A percentile compares a stretch with the other conserved stretches of the same genome.
Conservation (phyloP, 2,329 filamentous ascomycete genomes). For the Trichothecium roseum region DNA sequence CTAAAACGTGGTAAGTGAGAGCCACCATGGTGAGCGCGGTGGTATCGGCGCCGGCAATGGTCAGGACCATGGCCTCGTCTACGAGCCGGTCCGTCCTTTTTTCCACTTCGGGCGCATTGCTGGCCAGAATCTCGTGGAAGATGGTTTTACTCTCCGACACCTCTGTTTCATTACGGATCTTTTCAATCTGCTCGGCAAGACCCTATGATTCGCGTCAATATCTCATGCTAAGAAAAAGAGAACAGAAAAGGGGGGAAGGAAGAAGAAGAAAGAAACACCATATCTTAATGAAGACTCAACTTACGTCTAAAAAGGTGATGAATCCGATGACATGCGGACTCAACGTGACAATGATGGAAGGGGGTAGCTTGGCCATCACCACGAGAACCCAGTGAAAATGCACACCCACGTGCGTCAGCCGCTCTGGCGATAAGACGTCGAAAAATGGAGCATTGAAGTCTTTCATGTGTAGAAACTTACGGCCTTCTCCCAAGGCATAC, state of each 20-base stretch:
- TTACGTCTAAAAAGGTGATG: conserved; percentile 4
- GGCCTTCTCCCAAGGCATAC: conserved; percentile 11
- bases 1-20: conserved; percentile 24
- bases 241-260: neutral
- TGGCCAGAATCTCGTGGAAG: conserved; percentile 18
- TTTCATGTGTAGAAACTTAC: conserved; percentile 16
- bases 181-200: conserved; percentile 4
- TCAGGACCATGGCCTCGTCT: conserved; percentile 20
- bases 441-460: conserved; percentile 18
- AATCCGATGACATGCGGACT: conserved; percentile 6
- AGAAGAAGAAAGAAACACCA: neutral
- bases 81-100: conserved; percentile 19
- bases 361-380: conserved; percentile 10
- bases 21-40: conserved; percentile 21
- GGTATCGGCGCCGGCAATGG: conserved; percentile 27
- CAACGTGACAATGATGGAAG: conserved; percentile 10
- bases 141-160: conserved; percentile 13
- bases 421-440: conserved; percentile 8
- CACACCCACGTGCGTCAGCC: conserved; percentile 10
- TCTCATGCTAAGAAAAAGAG: no score
- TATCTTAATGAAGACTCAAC: no score
- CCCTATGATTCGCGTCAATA: no score
- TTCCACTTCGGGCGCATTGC: conserved; percentile 18
- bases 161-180: conserved; percentile 5
- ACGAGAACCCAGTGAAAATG: conserved; percentile 12